These are phyloP conservation scores for Schoenoplectus triqueter DNA, from an alignment of 202 grass and related monocot genomes.

Conservation along the genomic window DNA sequence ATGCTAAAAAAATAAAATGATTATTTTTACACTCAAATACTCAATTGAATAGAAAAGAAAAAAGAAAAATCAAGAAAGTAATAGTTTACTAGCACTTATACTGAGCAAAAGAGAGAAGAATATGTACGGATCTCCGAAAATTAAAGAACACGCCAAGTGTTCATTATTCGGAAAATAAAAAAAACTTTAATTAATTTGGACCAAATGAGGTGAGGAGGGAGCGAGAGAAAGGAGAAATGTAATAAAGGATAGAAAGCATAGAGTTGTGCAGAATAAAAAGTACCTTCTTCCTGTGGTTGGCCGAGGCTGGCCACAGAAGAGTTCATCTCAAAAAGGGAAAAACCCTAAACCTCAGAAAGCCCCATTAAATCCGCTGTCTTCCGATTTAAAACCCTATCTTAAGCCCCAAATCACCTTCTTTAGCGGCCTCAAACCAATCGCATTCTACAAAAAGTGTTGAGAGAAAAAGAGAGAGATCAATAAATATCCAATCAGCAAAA, in stretches of 20 bases:
- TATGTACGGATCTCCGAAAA: neutral
- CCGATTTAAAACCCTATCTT: slow-evolving; percentile 44
- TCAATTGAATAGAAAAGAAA: neutral
- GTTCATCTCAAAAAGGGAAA: slow-evolving; percentile 66
- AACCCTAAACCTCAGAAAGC: slow-evolving; percentile 41
- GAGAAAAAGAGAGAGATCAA: slow-evolving; percentile 14
- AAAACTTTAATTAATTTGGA: neutral
- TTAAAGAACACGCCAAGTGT: neutral
- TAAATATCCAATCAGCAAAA: slow-evolving; percentile 29
- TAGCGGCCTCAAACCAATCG: slow-evolving; percentile 52
- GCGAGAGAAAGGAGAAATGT: neutral
- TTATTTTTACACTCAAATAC: too few relatives aligned
- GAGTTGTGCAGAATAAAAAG: slow-evolving; percentile 2
- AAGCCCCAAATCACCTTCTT: slow-evolving; percentile 37
- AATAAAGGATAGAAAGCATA: neutral
- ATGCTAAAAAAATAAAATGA: neutral
- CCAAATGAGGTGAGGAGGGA: neutral
- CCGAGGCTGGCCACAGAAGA: slow-evolving; percentile 73
- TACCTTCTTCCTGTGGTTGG: slow-evolving; percentile 79
- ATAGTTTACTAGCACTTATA: neutral
- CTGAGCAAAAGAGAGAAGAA: too few relatives aligned
- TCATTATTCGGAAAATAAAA: slow-evolving; percentile 1
- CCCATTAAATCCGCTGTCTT: slow-evolving; percentile 34
- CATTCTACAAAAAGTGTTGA: slow-evolving; percentile 59
- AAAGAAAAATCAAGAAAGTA: neutral